phyloP scores from a whole-genome alignment of 2,329 filamentous ascomycete species.

The Neonectria faginata region DNA sequence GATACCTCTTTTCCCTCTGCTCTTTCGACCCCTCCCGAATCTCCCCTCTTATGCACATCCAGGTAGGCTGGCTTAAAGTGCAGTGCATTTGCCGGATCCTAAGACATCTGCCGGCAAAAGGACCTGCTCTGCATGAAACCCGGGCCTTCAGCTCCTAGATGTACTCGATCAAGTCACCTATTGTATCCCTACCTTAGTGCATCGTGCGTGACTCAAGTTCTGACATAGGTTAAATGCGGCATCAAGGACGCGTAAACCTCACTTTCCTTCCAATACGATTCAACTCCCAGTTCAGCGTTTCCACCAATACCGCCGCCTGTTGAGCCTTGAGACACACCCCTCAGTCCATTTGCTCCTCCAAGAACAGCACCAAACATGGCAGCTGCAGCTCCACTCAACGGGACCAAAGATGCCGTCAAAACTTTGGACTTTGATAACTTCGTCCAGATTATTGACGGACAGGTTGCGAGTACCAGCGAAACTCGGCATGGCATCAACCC shows the following conservation, averaged over 20 bases:
- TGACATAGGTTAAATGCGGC: background rate
- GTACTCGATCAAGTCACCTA: too few species aligned
- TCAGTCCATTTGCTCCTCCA: background rate
- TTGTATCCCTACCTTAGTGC: too few species aligned
- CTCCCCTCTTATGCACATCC: too few species aligned
- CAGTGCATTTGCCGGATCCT: too few species aligned
- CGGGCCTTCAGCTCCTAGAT: too few species aligned
- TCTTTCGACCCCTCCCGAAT: too few species aligned
- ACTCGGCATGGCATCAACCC: background rate
- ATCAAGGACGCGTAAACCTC: background rate
- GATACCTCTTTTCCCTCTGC: too few species aligned
- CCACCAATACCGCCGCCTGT: background rate
- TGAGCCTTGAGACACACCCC: background rate
- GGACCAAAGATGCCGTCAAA: background rate
- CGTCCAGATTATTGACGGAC: background rate
- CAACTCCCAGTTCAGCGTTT: background rate
- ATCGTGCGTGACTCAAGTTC: too few species aligned
- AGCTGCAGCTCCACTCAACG: background rate
- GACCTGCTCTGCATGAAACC: too few species aligned
- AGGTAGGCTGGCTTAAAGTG: too few species aligned
- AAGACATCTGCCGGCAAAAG: too few species aligned
- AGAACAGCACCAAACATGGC: background rate
- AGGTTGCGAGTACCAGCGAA: background rate
- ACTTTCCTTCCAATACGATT: background rate
- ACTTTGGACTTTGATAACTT: background rate